Evolutionary conservation across 805 yeast genomes (phyloP).

Genomic region (Candida germanica): DNA sequence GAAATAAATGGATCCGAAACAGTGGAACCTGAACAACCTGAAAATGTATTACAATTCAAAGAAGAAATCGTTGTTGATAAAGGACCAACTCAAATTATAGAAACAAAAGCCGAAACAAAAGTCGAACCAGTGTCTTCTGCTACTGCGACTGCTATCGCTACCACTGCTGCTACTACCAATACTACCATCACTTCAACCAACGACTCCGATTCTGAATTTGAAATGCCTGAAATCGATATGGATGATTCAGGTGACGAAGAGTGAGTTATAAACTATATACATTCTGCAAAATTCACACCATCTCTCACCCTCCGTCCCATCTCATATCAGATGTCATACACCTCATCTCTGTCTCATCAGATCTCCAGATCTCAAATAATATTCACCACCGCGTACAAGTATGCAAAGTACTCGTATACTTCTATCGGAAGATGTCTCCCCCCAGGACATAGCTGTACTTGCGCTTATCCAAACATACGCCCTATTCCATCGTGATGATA

Average conservation of each 20-base stretch:
- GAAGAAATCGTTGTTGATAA: neutral
- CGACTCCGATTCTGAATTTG: conserved; percentile 43
- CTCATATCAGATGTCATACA: too few relatives aligned
- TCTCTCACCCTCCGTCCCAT: too few relatives aligned
- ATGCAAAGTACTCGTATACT: conserved; percentile 18
- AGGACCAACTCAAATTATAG: neutral
- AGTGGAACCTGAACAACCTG: conserved; percentile 1
- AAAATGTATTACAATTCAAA: conserved; percentile 7
- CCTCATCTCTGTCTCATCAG: too few relatives aligned
- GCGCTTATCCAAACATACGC: conserved; percentile 31
- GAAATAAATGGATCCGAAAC: neutral
- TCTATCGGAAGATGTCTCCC: conserved; percentile 45
- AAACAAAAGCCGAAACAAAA: too few relatives aligned
- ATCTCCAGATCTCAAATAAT: too few relatives aligned
- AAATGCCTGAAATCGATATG: conserved; percentile 46
- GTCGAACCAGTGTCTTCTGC: neutral
- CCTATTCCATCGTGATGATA: conserved; percentile 8
- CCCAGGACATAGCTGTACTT: conserved; percentile 52
- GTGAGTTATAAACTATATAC: conserved; percentile 8
- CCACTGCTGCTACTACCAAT: neutral
- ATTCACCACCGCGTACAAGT: neutral
- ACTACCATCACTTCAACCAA: neutral
- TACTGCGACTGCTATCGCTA: neutral
- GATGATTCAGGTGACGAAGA: conserved; percentile 42
- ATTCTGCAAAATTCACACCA: too few relatives aligned